Base-by-base conservation (phyloP, 2,329 filamentous ascomycete genomes). In the Rhytidhysteron rufulum region DNA sequence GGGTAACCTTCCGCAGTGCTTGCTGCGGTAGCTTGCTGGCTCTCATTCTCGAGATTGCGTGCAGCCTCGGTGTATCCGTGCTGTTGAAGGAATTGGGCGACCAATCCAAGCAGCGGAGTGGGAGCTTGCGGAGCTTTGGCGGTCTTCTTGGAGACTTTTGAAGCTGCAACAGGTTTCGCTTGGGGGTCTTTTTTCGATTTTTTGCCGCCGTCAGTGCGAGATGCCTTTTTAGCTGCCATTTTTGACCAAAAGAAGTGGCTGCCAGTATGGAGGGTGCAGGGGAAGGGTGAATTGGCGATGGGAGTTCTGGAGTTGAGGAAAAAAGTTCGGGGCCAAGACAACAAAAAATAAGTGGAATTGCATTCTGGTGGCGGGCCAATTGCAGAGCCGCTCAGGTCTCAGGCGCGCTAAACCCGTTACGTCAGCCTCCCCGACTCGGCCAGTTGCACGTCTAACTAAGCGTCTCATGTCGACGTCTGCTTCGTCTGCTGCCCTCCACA, bases 61-160 rank as follows among this genome's bases (percentile, higher is more conserved):
- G 59, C 63, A 15, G 63, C 54, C 17, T 55, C 50, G 10, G 50
- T 47, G 39, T 60, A 63, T 29, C 64, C 63, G 36, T 63, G 46
- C 18, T 62, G 53, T 18, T 49, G 44, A 36, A 67, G 51, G 47
- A 67, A 68, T 24, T 44, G 35, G 44, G 55, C 47, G 7, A 68
- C 55, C 21, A 66, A 58, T 36, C 56, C 54, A 39, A 67, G 44
- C 8, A 62, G 47, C 16, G 49, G 43, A 10, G 47, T 43, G 7
- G 54, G 53, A 24, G 46, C 49, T 40, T 49, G 39, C 15, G 51
- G 43, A 31, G 18, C 20, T 33, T 43, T 43, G 10, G 36, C 33
- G 20, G 34, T 29, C 25, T 34, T 40, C 11, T n/a, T 13, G 19
- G 29, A 41, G 24, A 22, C 11, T 25, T 37, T 43, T 4, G 38